phyloP scores from a whole-genome alignment of 2,329 filamentous ascomycete species.

The Harringtonia aguacate region DNA sequence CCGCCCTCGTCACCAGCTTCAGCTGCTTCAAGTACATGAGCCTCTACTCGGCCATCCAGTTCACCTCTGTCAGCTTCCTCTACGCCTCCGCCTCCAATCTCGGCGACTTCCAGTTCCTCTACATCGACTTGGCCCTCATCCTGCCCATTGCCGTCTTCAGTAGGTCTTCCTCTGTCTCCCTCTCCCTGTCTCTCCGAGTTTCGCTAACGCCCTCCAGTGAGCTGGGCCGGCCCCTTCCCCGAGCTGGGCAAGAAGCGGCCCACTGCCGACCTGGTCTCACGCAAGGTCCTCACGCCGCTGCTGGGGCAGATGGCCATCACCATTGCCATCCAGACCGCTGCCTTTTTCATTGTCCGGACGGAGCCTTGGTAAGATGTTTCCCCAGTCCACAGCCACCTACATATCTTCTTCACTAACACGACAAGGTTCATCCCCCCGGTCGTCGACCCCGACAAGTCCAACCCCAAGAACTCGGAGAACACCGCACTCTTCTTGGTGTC shows the following conservation, averaged over 20 bases:
- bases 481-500: constrained; percentile 81
- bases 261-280: constrained; percentile 81
- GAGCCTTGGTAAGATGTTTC: constrained; percentile 58
- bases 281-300: constrained; percentile 83
- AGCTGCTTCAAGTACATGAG: constrained; percentile 99
- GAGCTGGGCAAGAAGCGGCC: constrained; percentile 73
- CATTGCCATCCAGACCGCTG: constrained; percentile 63
- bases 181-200: not conserved
- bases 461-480: constrained; percentile 87
- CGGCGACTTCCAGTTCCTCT: constrained; percentile 93
- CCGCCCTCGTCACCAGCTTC: constrained; percentile 94
- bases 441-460: constrained; percentile 66
- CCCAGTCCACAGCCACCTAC: not conserved
- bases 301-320: constrained; percentile 81
- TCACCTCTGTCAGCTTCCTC: constrained; percentile 91
- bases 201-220: constrained; percentile 46
- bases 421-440: constrained; percentile 67
- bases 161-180: constrained; percentile 25
- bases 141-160: constrained; percentile 94
- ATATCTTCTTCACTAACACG: not conserved
- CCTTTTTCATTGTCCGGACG: constrained; percentile 61
- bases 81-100: constrained; percentile 91
- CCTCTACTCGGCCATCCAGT: constrained; percentile 97
- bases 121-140: constrained; percentile 87
- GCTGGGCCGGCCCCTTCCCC: constrained; percentile 81